Conservation (phyloP, 2,329 filamentous ascomycete genomes). For the Fusarium succisae region DNA sequence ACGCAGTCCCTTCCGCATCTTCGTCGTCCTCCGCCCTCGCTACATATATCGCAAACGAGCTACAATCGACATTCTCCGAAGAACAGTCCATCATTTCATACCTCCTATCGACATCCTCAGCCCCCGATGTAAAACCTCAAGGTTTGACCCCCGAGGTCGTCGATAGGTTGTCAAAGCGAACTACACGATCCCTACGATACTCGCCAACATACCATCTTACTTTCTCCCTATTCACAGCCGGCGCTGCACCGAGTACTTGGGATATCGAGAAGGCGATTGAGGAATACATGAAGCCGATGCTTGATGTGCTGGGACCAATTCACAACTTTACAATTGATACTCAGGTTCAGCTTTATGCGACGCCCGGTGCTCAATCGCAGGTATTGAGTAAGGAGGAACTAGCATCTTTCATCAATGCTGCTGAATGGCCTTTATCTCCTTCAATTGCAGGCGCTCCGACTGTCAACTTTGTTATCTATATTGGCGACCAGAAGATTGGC, state of each 20-base stretch:
- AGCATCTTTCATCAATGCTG: conserved; percentile 94
- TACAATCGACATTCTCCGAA: conserved; percentile 83
- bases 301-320: conserved; percentile 81
- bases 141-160: conserved; percentile 60
- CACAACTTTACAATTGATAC: conserved; percentile 97
- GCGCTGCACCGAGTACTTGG: conserved; percentile 83
- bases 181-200: conserved; percentile 88
- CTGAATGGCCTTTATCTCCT: conserved; percentile 95
- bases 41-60: conserved; percentile 78
- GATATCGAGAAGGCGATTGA: conserved; percentile 85
- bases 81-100: conserved; percentile 88
- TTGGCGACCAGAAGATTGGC: conserved; percentile 79
- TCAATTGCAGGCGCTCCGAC: conserved; percentile 94
- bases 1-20: conserved; percentile 71
- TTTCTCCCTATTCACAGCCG: conserved; percentile 91
- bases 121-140: conserved; percentile 55
- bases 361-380: conserved; percentile 68
- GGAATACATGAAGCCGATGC: conserved; percentile 82
- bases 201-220: conserved; percentile 94
- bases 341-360: conserved; percentile 94
- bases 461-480: conserved; percentile 93
- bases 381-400: conserved; percentile 85
- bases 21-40: conserved; percentile 79
- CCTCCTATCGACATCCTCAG: conserved; percentile 69
- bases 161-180: conserved; percentile 72